phyloP scores from a whole-genome alignment of 2,329 filamentous ascomycete genomes.

The Beauveria varroae region DNA sequence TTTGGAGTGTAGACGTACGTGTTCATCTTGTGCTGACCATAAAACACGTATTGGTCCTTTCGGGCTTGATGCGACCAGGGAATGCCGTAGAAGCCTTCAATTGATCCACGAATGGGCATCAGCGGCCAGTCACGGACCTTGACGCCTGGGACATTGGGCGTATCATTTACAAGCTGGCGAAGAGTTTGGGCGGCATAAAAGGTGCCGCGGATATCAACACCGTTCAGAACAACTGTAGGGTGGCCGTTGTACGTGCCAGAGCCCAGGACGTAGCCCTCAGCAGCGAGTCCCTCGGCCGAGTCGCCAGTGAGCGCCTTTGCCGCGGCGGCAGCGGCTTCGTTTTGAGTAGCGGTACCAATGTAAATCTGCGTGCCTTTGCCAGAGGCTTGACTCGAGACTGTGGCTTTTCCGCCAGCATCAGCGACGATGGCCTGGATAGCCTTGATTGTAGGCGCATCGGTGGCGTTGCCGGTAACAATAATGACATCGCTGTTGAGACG shows the following conservation, averaged over 20 bases:
- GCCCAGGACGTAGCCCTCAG: constrained; percentile 13
- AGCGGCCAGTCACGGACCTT: constrained; percentile 15
- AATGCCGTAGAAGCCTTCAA: constrained; percentile 16
- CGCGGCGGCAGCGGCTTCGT: constrained; percentile 8
- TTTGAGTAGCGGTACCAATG: constrained; percentile 10
- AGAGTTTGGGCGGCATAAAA: constrained; percentile 15
- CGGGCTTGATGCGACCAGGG: constrained; percentile 15
- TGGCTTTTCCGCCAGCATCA: constrained; percentile 8
- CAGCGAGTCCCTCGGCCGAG: constrained; percentile 3
- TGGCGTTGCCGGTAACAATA: constrained; percentile 12
- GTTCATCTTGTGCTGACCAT: constrained; percentile 15
- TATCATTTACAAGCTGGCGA: constrained; percentile 10
- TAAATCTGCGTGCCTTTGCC: constrained; percentile 9
- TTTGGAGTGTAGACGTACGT: constrained; percentile 15
- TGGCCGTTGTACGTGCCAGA: constrained; percentile 7
- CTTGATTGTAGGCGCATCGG: constrained; percentile 10
- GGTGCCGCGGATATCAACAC: constrained; percentile 13
- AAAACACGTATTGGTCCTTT: constrained; percentile 14
- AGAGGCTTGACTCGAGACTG: neutral
- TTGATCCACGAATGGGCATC: constrained; percentile 14
- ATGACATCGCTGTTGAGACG: constrained; percentile 10
- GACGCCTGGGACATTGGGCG: constrained; percentile 7
- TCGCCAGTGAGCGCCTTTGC: constrained; percentile 12
- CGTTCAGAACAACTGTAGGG: constrained; percentile 12
- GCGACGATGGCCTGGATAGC: constrained; percentile 9